Evolutionary conservation across 345 rosid species (phyloP).

Genomic region (Limnanthes douglasii): DNA sequence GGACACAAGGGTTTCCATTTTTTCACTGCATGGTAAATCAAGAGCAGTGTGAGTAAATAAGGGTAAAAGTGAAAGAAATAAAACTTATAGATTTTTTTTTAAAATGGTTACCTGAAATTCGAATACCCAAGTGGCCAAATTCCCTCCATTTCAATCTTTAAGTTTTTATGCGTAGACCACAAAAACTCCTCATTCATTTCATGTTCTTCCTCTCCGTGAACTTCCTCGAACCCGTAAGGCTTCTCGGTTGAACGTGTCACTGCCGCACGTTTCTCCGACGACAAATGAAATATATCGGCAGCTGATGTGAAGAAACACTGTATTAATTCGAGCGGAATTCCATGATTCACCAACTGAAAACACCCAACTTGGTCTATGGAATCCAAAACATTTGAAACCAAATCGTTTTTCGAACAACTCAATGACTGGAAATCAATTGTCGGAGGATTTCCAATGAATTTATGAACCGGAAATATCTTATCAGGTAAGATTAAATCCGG

Average conservation of each 20-base stretch:
- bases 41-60: neutral
- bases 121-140: slow-evolving; percentile 43
- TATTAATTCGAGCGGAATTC: slow-evolving; percentile 26
- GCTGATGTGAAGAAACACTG: slow-evolving; percentile 21
- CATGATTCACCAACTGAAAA: slow-evolving; percentile 64
- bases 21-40: slow-evolving; percentile 24
- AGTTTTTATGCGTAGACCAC: slow-evolving; percentile 34
- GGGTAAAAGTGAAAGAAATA: neutral
- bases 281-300: slow-evolving; percentile 25
- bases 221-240: slow-evolving; percentile 39
- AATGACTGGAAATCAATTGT: slow-evolving; percentile 34
- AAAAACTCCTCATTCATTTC: slow-evolving; percentile 40
- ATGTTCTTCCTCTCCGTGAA: slow-evolving; percentile 32
- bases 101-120: slow-evolving; percentile 58
- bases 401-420: slow-evolving; percentile 11
- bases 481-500: slow-evolving; percentile 75
- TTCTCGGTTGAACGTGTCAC: slow-evolving; percentile 32
- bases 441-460: slow-evolving; percentile 41
- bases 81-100: no score
- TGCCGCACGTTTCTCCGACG: slow-evolving; percentile 20
- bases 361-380: slow-evolving; percentile 53
- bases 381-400: slow-evolving; percentile 22
- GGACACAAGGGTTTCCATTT: slow-evolving; percentile 31
- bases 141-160: slow-evolving; percentile 33
- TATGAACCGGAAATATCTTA: slow-evolving; percentile 61